Evolutionary conservation across 2,329 filamentous ascomycete species (phyloP), one percentile per base, ranked within the genome.

Genomic region (Fusarium domesticum): DNA sequence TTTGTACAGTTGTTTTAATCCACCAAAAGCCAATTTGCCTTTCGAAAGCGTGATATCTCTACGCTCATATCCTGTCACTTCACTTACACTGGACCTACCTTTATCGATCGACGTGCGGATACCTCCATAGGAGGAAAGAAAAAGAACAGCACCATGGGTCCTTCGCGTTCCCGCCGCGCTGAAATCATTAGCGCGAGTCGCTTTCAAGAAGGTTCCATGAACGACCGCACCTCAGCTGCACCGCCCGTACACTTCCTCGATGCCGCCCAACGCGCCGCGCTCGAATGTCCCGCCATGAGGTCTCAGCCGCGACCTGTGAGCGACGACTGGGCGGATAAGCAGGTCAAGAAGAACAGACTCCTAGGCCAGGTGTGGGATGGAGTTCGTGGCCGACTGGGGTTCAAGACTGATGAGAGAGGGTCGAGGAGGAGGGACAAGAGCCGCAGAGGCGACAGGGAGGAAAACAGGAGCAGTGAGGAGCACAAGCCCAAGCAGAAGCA

Each of bases 171-270:
- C 63, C 68, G 47, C 63, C 69, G 48, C 68, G 57, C 57, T 23
- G 23, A 28, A 28, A 8, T 28, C 7, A 51, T 48, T 43, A 64
- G 56, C 48, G 66, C 56, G 31, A 72, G 80, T 70, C 63, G 81
- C 68, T 73, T 95, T 77, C 59, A 84, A 30, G 90, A 96, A 68
- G 90, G 86, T 32, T 92, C 85, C 59, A 92, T 96, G 87, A 89
- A 84, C 60, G 88, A 95, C 66, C 83, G 87, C 53, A 74, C 80
- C 23, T 91, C 86, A 60, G 77, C 81, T 46, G 78, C 75, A 47
- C 89, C 89, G 19, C 87, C 87, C 0, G 74, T 78, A 35, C 75
- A 81, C 32, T 90, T 87, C 64, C 73, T 86, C 33, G 81, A 65
- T 17, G 63, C 66, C 10, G 63, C 65, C 14, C 63, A 67, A 52